These are phyloP conservation scores for Alloascoidea hylecoeti DNA, from an alignment of 805 yeast genomes.

Conservation along the genomic window DNA sequence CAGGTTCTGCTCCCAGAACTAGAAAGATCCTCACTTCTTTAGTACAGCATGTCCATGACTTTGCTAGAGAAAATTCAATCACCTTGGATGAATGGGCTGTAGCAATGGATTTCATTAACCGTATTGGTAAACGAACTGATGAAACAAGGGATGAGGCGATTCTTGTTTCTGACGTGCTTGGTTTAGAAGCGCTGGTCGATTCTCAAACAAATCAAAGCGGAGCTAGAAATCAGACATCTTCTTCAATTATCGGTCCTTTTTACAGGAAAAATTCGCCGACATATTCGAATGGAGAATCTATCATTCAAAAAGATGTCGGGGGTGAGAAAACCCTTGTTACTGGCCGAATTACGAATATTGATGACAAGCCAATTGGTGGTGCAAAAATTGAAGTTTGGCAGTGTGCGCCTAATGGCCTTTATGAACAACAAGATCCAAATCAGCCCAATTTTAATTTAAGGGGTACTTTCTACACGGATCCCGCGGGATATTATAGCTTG, in stretches of 20 bases:
- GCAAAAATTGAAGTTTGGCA: conserved; percentile 22
- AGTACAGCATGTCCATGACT: conserved; percentile 21
- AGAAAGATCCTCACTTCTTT: conserved; percentile 13
- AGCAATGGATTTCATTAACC: conserved; percentile 18
- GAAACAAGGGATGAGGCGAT: conserved; percentile 19
- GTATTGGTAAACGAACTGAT: conserved; percentile 20
- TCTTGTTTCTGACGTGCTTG: conserved; percentile 20
- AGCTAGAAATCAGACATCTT: conserved; percentile 13
- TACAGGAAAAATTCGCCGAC: conserved; percentile 18
- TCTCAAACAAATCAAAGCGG: conserved; percentile 14
- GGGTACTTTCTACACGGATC: conserved; percentile 17
- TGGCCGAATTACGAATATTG: conserved; percentile 15
- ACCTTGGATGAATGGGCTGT: conserved; percentile 22
- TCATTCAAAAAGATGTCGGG: conserved; percentile 18
- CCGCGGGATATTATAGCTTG: conserved; percentile 15
- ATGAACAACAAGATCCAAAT: conserved; percentile 22
- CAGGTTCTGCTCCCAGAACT: conserved; percentile 14
- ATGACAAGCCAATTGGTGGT: conserved; percentile 17
- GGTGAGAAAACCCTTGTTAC: conserved; percentile 16
- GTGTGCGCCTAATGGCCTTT: conserved; percentile 22
- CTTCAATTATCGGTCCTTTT: conserved; percentile 22
- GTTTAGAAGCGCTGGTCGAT: conserved; percentile 20
- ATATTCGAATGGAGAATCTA: conserved; percentile 18
- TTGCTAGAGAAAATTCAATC: conserved; percentile 19
- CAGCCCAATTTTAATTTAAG: conserved; percentile 20